Conservation (phyloP, 169 alveolate species). For the Babesia ovata region DNA sequence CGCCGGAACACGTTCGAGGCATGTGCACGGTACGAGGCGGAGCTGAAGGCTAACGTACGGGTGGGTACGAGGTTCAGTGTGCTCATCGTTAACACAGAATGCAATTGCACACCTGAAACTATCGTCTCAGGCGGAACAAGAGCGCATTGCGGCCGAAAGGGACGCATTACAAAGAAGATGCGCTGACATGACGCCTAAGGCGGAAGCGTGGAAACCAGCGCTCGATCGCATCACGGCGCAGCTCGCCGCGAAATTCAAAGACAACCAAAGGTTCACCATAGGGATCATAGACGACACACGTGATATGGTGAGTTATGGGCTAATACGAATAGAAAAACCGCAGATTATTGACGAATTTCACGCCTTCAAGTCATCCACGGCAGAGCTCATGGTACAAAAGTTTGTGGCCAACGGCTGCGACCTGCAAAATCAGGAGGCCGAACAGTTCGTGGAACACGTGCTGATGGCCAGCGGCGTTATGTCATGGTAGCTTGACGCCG, state of each 20-base stretch:
- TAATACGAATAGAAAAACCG: background rate
- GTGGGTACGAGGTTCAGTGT: conserved; percentile 3
- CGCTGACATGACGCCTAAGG: conserved; percentile 1
- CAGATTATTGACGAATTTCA: conserved; percentile 25
- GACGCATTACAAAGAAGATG: conserved; percentile 32
- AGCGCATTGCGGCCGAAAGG: conserved; percentile 19
- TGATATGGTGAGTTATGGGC: conserved; percentile 11
- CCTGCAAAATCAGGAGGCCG: conserved; percentile 25
- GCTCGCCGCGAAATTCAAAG: conserved; percentile 18
- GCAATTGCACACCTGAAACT: conserved; percentile 31
- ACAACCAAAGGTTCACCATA: conserved; percentile 23
- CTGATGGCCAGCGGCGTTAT: background rate
- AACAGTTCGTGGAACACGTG: conserved; percentile 4
- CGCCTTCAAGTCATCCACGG: conserved; percentile 2
- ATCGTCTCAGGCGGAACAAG: conserved; percentile 20
- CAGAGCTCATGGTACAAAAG: conserved; percentile 20
- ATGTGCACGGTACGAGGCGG: conserved; percentile 56
- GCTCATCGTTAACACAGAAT: background rate
- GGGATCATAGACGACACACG: conserved; percentile 17
- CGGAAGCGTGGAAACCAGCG: background rate
- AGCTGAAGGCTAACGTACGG: conserved; percentile 52
- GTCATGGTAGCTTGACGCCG: conserved; percentile 1
- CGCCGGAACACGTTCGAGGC: conserved; percentile 54
- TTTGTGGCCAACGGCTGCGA: conserved; percentile 18
- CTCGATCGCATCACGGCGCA: conserved; percentile 27